Conservation (phyloP, 2,329 filamentous ascomycete genomes). For the Zymoseptoria brevis region DNA sequence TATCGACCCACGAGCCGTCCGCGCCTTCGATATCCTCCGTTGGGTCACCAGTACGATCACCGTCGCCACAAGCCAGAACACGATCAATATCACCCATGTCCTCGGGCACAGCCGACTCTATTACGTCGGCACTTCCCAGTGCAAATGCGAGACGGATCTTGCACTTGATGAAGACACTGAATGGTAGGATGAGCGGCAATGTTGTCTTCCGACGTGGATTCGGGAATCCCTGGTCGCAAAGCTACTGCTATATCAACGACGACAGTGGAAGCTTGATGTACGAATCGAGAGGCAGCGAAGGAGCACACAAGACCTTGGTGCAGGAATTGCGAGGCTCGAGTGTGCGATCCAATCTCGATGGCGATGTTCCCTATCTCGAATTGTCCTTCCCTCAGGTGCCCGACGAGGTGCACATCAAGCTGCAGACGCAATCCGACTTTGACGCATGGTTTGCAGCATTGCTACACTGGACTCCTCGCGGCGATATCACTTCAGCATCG, state of each 20-base stretch:
- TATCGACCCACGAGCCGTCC: slow-evolving; percentile 18
- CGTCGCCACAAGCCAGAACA: slow-evolving; percentile 14
- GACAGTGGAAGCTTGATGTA: slow-evolving; percentile 67
- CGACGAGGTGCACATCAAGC: slow-evolving; percentile 57
- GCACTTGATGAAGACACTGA: slow-evolving; percentile 67
- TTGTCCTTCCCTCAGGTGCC: slow-evolving; percentile 47
- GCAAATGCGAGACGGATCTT: slow-evolving; percentile 60
- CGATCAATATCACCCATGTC: slow-evolving; percentile 27
- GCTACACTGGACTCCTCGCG: slow-evolving; percentile 61
- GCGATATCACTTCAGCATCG: slow-evolving; percentile 11
- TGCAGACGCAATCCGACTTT: slow-evolving; percentile 56
- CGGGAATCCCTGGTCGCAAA: slow-evolving; percentile 56
- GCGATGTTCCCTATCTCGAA: slow-evolving; percentile 43
- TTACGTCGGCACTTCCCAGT: slow-evolving; percentile 28
- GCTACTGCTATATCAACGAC: slow-evolving; percentile 72
- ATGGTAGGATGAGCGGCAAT: slow-evolving; percentile 71
- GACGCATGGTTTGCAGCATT: slow-evolving; percentile 75
- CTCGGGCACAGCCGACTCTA: slow-evolving; percentile 22
- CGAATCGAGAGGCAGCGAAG: slow-evolving; percentile 59
- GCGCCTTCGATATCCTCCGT: slow-evolving; percentile 26
- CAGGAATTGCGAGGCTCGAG: slow-evolving; percentile 66
- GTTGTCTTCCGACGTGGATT: slow-evolving; percentile 62
- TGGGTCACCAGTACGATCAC: slow-evolving; percentile 21
- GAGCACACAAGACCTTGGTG: slow-evolving; percentile 60
- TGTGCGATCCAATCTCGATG: slow-evolving; percentile 47